Percentiles rank a stretch among this genome's conserved stretches.
These are phyloP conservation scores for Aspergillus floridensis DNA, from an alignment of 2,329 filamentous ascomycete species.

Conservation along the genomic window DNA sequence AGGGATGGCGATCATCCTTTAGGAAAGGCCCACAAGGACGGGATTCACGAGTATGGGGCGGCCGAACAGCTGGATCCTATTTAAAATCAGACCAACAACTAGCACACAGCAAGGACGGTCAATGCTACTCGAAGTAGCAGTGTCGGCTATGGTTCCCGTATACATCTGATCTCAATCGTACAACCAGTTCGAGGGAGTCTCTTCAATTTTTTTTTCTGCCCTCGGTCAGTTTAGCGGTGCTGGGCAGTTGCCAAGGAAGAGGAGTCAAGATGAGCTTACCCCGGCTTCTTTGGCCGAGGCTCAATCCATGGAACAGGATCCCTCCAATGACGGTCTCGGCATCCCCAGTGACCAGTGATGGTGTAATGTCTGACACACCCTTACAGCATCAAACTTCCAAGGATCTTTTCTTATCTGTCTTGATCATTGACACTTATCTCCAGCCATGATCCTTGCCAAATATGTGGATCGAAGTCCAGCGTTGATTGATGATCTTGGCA, in stretches of 20 bases:
- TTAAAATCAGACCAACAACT: neutral
- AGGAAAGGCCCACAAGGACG: slow-evolving; percentile 20
- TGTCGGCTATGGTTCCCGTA: neutral
- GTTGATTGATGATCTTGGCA: neutral
- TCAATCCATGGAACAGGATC: slow-evolving; percentile 7
- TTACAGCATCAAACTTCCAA: slow-evolving; percentile 15
- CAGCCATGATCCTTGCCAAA: neutral
- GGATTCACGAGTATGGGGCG: slow-evolving; percentile 22
- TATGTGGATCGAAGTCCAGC: neutral
- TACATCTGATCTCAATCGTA: neutral
- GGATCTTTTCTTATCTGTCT: neutral
- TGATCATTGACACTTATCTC: neutral
- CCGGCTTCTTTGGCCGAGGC: slow-evolving; percentile 5
- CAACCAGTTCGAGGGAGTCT: neutral
- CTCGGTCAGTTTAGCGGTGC: neutral
- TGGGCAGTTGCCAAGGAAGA: neutral
- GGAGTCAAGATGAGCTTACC: slow-evolving; percentile 2
- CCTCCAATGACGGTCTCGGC: slow-evolving; percentile 19
- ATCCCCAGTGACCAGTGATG: slow-evolving; percentile 13
- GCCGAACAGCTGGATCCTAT: slow-evolving; percentile 17
- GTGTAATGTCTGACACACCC: slow-evolving; percentile 11
- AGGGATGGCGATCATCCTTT: slow-evolving; percentile 17
- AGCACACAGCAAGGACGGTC: slow-evolving; percentile 6
- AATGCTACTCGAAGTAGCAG: neutral
- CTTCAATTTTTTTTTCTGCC: too few species aligned